Conservation (phyloP, 148 eudicot species). For the Dysphania ambrosioides region DNA sequence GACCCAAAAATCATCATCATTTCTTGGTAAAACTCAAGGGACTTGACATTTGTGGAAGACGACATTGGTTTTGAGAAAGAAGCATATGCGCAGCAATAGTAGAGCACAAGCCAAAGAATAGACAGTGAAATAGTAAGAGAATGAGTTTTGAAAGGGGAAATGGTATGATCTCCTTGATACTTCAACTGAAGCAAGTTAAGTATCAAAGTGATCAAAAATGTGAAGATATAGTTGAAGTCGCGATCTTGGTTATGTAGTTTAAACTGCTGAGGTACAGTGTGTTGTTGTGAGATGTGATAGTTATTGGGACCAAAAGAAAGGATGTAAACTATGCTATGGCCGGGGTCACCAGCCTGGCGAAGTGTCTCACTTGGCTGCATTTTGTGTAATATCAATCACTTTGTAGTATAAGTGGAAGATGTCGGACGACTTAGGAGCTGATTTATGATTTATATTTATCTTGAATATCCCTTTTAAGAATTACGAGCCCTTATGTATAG, state of each 20-base stretch:
- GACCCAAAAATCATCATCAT: not conserved
- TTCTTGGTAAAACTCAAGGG: not conserved
- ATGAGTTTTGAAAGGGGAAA: constrained; percentile 11
- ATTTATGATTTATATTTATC: too few relatives aligned
- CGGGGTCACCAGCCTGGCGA: too few relatives aligned
- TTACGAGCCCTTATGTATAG: too few relatives aligned
- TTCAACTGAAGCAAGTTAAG: constrained; percentile 8
- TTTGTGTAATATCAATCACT: too few relatives aligned
- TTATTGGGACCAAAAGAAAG: too few relatives aligned
- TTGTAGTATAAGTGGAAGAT: too few relatives aligned
- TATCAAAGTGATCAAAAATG: constrained; percentile 1
- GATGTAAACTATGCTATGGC: too few relatives aligned
- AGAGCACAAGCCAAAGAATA: not conserved
- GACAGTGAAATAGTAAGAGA: not conserved
- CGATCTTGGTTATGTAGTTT: not conserved
- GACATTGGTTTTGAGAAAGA: not conserved
- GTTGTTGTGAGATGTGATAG: too few relatives aligned
- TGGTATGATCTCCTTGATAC: constrained; percentile 6
- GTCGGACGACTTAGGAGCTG: too few relatives aligned
- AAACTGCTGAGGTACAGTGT: too few relatives aligned
- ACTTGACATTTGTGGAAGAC: not conserved
- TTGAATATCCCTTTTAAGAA: too few relatives aligned
- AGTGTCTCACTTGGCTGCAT: too few relatives aligned
- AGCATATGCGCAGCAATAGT: not conserved
- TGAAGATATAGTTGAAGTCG: not conserved